Evolutionary conservation across 2,329 filamentous ascomycete genomes (phyloP).

Genomic region (Byssothecium circinans): DNA sequence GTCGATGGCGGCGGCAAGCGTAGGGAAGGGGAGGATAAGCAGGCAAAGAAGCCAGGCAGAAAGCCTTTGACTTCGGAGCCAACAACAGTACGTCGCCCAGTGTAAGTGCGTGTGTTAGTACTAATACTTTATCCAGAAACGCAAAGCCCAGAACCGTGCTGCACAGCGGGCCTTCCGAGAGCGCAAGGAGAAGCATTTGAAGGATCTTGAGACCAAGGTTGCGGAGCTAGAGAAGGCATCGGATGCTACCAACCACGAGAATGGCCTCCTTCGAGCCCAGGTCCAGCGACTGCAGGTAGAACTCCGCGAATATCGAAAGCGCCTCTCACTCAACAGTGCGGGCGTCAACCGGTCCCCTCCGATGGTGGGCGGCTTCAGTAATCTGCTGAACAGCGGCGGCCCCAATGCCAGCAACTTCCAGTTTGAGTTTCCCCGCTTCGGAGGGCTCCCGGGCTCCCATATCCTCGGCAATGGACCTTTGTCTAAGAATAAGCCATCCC

Average conservation of each 20-base stretch:
- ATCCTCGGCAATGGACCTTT: constrained; percentile 54
- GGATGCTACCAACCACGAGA: constrained; percentile 81
- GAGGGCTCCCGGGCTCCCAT: constrained; percentile 64
- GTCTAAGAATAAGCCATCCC: constrained; percentile 32
- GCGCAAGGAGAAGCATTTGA: constrained; percentile 66
- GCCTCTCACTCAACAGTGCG: constrained; percentile 64
- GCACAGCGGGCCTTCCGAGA: constrained; percentile 64
- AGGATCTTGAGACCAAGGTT: constrained; percentile 70
- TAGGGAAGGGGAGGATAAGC: constrained; percentile 80
- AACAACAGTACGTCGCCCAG: constrained; percentile 73
- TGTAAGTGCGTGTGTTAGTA: not conserved
- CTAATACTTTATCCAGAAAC: constrained; percentile 62
- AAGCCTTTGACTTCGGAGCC: constrained; percentile 96
- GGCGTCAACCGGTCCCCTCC: constrained; percentile 54
- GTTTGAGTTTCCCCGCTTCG: constrained; percentile 96
- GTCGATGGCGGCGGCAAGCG: constrained; percentile 72
- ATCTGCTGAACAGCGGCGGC: constrained; percentile 55
- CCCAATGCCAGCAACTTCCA: constrained; percentile 80
- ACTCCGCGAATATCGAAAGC: constrained; percentile 87
- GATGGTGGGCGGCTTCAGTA: constrained; percentile 48
- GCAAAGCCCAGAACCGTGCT: constrained; percentile 75
- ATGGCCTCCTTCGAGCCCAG: constrained; percentile 78
- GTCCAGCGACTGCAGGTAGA: constrained; percentile 85
- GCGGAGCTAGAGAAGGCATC: constrained; percentile 75
- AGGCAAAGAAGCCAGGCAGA: constrained; percentile 91